Evolutionary conservation across 768 basidiomycete genomes (phyloP).

Genomic region (Tricholoma sp.): DNA sequence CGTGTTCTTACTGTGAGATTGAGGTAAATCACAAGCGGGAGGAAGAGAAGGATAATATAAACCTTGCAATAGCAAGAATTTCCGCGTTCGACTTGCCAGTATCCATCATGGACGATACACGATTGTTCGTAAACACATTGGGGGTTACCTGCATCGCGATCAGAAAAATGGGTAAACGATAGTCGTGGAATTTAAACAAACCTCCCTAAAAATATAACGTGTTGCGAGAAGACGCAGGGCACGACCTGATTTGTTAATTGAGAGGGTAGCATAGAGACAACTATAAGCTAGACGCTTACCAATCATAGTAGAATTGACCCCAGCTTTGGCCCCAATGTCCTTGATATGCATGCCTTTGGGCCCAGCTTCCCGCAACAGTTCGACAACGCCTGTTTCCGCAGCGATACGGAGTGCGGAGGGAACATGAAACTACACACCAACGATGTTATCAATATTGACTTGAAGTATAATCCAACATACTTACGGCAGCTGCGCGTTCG

Average conservation of each 20-base stretch:
- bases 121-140: constrained; percentile 29
- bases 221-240: constrained; percentile 20
- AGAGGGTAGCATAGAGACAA: background rate
- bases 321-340: constrained; percentile 24
- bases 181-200: background rate
- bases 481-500: background rate
- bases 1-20: background rate
- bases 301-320: constrained; percentile 24
- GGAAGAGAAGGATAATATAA: background rate
- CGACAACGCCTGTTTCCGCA: background rate
- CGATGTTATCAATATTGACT: background rate
- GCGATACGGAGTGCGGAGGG: background rate
- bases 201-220: constrained; percentile 14
- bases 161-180: background rate
- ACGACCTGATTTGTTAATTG: constrained; percentile 12
- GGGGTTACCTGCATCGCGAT: constrained; percentile 6
- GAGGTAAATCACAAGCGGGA: background rate
- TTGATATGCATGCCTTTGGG: constrained; percentile 25
- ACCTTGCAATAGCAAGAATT: constrained; percentile 16
- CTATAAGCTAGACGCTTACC: too few species aligned
- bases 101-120: constrained; percentile 26
- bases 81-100: constrained; percentile 19
- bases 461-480: background rate
- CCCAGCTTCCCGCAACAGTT: background rate
- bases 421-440: background rate